Percentiles rank a stretch among this genome's conserved stretches.
Conservation (phyloP, 2,329 filamentous ascomycete genomes). For the Aspergillus spinulosporus region DNA sequence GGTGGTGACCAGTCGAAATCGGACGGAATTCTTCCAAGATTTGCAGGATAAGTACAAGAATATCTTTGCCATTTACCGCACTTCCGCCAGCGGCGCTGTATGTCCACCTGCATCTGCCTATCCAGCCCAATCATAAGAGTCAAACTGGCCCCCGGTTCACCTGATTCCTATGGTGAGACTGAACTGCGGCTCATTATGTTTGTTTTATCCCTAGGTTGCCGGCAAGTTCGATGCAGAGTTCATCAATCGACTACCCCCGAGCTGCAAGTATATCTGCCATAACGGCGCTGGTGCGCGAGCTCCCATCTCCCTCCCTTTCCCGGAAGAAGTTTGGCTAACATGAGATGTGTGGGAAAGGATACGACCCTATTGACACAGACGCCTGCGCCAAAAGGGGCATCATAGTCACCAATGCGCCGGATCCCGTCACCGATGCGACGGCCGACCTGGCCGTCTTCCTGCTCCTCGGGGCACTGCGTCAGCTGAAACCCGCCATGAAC, state of each 20-base stretch:
- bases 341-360: not conserved
- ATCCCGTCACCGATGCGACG: not conserved
- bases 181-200: not conserved
- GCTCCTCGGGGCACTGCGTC: not conserved
- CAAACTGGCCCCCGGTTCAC: too few relatives aligned
- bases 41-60: not conserved
- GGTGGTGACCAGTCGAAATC: not conserved
- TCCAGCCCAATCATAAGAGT: not conserved
- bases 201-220: not conserved
- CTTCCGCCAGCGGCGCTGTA: constrained; percentile 5
- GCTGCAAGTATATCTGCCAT: constrained; percentile 12
- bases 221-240: constrained; percentile 7
- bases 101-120: not conserved
- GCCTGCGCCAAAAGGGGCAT: not conserved
- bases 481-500: not conserved
- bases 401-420: not conserved
- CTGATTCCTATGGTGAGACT: too few relatives aligned
- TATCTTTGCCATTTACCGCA: constrained; percentile 6
- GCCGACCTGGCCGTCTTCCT: not conserved
- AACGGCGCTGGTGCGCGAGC: constrained; percentile 59
- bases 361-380: not conserved
- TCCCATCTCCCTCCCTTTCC: not conserved
- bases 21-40: constrained; percentile 1
- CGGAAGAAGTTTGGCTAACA: not conserved
- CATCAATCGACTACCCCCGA: not conserved